Evolutionary conservation across 805 yeast species (phyloP).

Genomic region (Wickerhamomyces subpelliculosus): DNA sequence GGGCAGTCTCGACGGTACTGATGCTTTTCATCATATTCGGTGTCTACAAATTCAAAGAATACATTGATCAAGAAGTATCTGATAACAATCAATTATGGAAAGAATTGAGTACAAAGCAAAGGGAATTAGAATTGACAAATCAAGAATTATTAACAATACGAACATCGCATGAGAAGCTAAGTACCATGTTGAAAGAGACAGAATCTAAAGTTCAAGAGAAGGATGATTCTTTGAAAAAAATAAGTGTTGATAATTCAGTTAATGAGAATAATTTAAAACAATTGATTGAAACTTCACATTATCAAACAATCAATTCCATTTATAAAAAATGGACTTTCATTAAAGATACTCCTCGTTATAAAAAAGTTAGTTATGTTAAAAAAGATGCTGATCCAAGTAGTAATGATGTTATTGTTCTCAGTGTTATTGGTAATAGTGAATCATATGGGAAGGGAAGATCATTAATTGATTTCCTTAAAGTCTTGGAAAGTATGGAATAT

Average conservation of each 20-base stretch:
- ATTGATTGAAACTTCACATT: neutral
- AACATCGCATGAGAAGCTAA: neutral
- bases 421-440: slow-evolving; percentile 20
- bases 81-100: neutral
- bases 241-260: neutral
- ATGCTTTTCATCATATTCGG: neutral
- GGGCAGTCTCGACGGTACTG: neutral
- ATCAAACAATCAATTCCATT: neutral
- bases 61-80: neutral
- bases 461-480: slow-evolving; percentile 27
- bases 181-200: neutral
- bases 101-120: neutral
- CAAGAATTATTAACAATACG: neutral
- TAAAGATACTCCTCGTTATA: slow-evolving; percentile 7
- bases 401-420: slow-evolving; percentile 9
- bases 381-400: neutral
- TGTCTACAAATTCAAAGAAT: neutral
- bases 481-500: slow-evolving; percentile 23
- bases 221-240: too few relatives aligned
- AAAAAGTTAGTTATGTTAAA: slow-evolving; percentile 7
- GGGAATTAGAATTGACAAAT: neutral
- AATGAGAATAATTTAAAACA: neutral
- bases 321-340: slow-evolving; percentile 1
- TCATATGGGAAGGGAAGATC: slow-evolving; percentile 31
- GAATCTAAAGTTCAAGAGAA: too few relatives aligned